Evolutionary conservation across 2,329 filamentous ascomycete species (phyloP).

Genomic region (Elsinoe ampelina): DNA sequence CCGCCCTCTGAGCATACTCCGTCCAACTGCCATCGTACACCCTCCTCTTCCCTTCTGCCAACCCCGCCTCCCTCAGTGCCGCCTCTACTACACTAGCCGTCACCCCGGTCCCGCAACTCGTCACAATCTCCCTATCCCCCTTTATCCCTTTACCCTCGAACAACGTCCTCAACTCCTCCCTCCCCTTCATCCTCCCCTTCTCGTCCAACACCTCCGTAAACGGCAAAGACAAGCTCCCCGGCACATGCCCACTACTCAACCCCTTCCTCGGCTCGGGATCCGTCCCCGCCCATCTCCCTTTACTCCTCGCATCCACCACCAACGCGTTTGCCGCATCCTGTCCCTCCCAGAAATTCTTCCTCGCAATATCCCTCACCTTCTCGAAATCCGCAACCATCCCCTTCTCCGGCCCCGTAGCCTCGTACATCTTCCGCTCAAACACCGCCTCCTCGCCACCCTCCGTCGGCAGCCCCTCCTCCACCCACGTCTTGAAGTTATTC

Average conservation of each 20-base stretch:
- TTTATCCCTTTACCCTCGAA: constrained; percentile 76
- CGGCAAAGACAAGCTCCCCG: constrained; percentile 74
- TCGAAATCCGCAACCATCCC: constrained; percentile 70
- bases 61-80: constrained; percentile 69
- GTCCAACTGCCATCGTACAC: constrained; percentile 98
- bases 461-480: constrained; percentile 69
- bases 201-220: constrained; percentile 71
- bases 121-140: constrained; percentile 69
- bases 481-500: constrained; percentile 95
- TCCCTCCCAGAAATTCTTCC: constrained; percentile 72
- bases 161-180: constrained; percentile 61
- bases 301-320: constrained; percentile 75
- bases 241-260: constrained; percentile 83
- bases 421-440: constrained; percentile 34
- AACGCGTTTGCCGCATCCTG: constrained; percentile 58
- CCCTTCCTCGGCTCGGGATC: constrained; percentile 78
- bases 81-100: constrained; percentile 87
- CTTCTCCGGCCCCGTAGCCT: constrained; percentile 38
- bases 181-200: constrained; percentile 69
- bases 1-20: constrained; percentile 31
- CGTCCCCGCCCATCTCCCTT: constrained; percentile 70
- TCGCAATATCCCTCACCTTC: constrained; percentile 66
- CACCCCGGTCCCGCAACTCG: constrained; percentile 86
- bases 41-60: constrained; percentile 58
- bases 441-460: constrained; percentile 63